Evolutionary conservation across 192 early-diverging fungal species (phyloP), one percentile per base, ranked within the genome.

Genomic region (Coemansia reversa): DNA sequence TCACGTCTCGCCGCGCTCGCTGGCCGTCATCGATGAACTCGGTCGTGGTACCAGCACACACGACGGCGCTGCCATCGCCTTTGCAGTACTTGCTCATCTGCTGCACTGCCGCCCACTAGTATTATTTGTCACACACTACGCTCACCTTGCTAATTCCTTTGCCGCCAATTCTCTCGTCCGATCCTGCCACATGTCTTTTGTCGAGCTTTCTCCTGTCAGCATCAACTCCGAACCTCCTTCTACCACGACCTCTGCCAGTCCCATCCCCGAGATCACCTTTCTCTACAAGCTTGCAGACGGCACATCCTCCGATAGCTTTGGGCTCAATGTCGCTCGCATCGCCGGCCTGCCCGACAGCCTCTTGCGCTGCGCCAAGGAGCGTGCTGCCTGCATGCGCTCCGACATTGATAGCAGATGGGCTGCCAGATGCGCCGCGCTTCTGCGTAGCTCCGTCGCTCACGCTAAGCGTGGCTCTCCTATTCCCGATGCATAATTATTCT

Each of bases 61-160:
- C 82, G 97, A 99, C 79, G 97, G 97, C 14, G 92, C 93, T 54
- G 93, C 97, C 27, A 96, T 99, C 61, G 97, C 97, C 0, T 94
- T 88, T 72, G 83, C 94, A 0, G 95, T 97, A 6, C 83, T 99
- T 16, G 88, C 92, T 42, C 86, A 95, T 60, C 69, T 99, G n/a
- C 88, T 86, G 0, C 71, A 85, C 27, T 71, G 85, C 16, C 85
- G 91, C 4, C 92, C 94, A 56, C 72, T 97, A 33, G 92, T 90
- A 0, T 69, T 99, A 14, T 99, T 99, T 79, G 88, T 93, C 52
- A 99, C 97, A 0, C 97, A 99, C 76, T 98, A 98, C 70, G 89
- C 91, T 11, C 93, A 89, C 50, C 69, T 99, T 22, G 93, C 91
- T 8, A 81, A 85, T 6, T 65, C 64, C 0, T 81, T 81, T 72